Evolutionary conservation across 2,329 filamentous ascomycete genomes (phyloP), one percentile per base, ranked within the genome.

Genomic region (Pochonia chlamydosporia): DNA sequence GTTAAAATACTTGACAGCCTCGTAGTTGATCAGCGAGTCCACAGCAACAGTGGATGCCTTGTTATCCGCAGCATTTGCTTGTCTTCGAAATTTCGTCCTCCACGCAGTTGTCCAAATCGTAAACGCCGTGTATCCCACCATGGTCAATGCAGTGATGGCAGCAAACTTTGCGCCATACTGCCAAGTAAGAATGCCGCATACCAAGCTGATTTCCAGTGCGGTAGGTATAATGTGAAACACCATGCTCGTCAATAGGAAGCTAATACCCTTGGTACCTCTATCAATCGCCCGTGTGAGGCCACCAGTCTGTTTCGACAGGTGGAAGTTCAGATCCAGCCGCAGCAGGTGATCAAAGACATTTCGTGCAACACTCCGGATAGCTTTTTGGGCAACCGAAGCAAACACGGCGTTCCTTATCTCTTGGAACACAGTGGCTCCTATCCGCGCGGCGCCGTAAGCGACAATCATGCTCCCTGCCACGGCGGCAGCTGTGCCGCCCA

Each of bases 1-100:
- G 73, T 99, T 99, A 72, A 97, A 99, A 71, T 97, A 96, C 69
- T 99, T 99, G 62, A 99, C 93, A 13, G 95, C 92, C 68, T 99
- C 93, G 61, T 96, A 99, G 71, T 99, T 99, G 74, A 99, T 96
- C 43, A 99, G 73, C 1, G 91, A 96, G 69, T 99, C 93, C 2
- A 97, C 91, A 0, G 92, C 92, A 7, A 97, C 89, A 0, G 92
- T 97, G 1, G 92, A 95, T 0, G 89, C 93, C 63, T 84, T 89
- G 68, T 97, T 99, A 59, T 99, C 95, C 1, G 93, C 95, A 5
- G 90, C 89, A 63, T 99, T 99, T 33, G 93, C 90, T 66, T 95
- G 88, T 58, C 92, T 87, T 40, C 95, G 81, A 66, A 99, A 99
- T 65, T 95, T 95, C 3, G 95, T 99, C 58, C 95, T 80, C 95